Evolutionary conservation across 305 asterid genomes (phyloP).

Genomic region (Fraxinus sp.): DNA sequence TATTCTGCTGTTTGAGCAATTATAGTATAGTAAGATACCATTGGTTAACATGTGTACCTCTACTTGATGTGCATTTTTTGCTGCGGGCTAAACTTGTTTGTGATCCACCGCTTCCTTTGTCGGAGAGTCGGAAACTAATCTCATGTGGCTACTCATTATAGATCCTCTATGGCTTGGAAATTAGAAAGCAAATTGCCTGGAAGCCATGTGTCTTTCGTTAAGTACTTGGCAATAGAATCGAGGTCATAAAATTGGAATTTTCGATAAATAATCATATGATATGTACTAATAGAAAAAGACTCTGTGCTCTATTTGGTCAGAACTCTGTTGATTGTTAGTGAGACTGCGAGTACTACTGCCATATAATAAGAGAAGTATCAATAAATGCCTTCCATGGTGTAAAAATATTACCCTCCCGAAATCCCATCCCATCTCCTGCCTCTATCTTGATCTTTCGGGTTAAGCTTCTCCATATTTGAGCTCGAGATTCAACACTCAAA

Average conservation of each 20-base stretch:
- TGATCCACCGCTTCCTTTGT: neutral
- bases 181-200: neutral
- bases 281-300: neutral
- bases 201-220: neutral
- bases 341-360: neutral
- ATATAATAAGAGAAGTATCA: neutral
- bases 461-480: neutral
- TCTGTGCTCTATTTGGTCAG: neutral
- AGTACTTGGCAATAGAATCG: neutral
- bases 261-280: neutral
- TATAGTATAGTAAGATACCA: neutral
- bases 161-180: neutral
- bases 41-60: neutral
- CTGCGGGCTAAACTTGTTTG: neutral
- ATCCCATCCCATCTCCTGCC: neutral
- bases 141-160: neutral
- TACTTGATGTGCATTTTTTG: neutral
- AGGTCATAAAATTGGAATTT: neutral
- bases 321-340: neutral
- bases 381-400: neutral
- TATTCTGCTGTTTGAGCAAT: neutral
- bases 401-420: neutral
- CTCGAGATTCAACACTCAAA: neutral
- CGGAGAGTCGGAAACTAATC: neutral
- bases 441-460: neutral